These are phyloP conservation scores for Desmodesmus armatus DNA, from an alignment of 139 green algal species.

Conservation along the genomic window DNA sequence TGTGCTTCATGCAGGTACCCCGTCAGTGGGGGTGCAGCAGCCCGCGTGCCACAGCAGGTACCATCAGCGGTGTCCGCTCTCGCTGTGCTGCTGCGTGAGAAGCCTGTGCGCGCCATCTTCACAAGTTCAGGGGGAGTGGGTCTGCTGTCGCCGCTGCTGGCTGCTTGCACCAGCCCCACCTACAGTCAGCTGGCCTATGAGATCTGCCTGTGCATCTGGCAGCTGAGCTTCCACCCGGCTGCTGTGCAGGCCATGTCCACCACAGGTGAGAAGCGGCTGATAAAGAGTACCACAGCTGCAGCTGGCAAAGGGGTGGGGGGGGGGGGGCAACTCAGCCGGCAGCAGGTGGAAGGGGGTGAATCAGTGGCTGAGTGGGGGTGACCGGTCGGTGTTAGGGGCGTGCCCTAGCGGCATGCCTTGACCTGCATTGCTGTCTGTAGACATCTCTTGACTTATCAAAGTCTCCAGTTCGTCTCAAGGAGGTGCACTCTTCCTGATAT, in stretches of 20 bases:
- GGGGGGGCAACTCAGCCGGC: not conserved
- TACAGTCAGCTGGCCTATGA: slow-evolving; percentile 96
- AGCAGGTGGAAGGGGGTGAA: not conserved
- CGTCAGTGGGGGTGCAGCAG: too few relatives aligned
- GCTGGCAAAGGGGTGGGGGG: not conserved
- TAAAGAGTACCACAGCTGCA: not conserved
- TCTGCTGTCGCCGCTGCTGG: slow-evolving; percentile 80
- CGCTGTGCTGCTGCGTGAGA: slow-evolving; percentile 84
- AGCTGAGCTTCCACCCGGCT: slow-evolving; percentile 87
- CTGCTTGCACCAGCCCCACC: slow-evolving; percentile 56
- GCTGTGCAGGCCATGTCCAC: slow-evolving; percentile 72
- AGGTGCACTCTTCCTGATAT: too few relatives aligned
- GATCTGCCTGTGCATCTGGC: slow-evolving; percentile 90
- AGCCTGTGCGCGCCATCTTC: slow-evolving; percentile 73
- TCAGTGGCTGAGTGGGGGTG: too few relatives aligned
- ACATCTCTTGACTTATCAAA: too few relatives aligned
- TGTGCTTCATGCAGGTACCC: too few relatives aligned
- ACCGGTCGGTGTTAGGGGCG: too few relatives aligned
- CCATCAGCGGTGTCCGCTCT: slow-evolving; percentile 73
- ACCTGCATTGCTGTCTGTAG: too few relatives aligned
- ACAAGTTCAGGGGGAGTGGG: slow-evolving; percentile 59
- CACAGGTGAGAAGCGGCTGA: not conserved
- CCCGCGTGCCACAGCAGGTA: slow-evolving; percentile 60
- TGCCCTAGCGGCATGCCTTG: too few relatives aligned
- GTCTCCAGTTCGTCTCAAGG: too few relatives aligned